phyloP scores from a whole-genome alignment of 768 basidiomycete genomes.

The Cyclocybe aegerita region DNA sequence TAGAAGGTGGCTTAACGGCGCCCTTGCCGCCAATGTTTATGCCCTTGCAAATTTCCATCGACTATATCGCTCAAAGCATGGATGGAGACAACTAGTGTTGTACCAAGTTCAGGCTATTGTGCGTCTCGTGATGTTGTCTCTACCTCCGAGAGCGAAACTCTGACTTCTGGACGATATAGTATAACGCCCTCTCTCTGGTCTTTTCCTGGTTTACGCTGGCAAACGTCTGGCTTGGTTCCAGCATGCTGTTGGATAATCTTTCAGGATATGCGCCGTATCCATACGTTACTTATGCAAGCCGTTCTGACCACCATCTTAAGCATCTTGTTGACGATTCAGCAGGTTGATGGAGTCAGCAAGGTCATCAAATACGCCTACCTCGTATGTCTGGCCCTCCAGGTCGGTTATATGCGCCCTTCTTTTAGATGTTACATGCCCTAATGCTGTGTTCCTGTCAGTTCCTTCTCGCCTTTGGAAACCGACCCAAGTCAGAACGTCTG shows the following conservation, averaged over 20 bases:
- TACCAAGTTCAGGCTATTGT: conserved; percentile 92
- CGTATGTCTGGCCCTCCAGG: conserved; percentile 73
- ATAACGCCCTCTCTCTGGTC: conserved; percentile 79
- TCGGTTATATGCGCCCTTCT: conserved; percentile 86
- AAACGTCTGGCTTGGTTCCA: conserved; percentile 92
- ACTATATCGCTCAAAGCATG: conserved; percentile 85
- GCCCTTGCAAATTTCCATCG: conserved; percentile 89
- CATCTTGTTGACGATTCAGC: no score
- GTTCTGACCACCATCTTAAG: conserved; percentile 67
- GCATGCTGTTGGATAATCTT: conserved; percentile 88
- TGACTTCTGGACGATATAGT: conserved; percentile 40
- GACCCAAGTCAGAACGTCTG: conserved; percentile 84
- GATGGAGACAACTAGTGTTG: conserved; percentile 92
- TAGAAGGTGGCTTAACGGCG: conserved; percentile 95
- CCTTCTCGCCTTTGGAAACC: conserved; percentile 64
- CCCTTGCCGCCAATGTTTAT: conserved; percentile 91
- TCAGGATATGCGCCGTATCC: conserved; percentile 41
- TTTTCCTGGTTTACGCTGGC: conserved; percentile 95
- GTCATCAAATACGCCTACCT: no score
- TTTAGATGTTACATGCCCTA: conserved; percentile 64
- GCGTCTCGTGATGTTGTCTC: conserved; percentile 26
- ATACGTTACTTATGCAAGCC: conserved; percentile 64
- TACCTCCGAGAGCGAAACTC: neutral
- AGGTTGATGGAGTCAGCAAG: no score
- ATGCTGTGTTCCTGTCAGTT: conserved; percentile 36